Base-by-base conservation (phyloP, 2,329 filamentous ascomycete species). In the Pseudogymnoascus sp. region DNA sequence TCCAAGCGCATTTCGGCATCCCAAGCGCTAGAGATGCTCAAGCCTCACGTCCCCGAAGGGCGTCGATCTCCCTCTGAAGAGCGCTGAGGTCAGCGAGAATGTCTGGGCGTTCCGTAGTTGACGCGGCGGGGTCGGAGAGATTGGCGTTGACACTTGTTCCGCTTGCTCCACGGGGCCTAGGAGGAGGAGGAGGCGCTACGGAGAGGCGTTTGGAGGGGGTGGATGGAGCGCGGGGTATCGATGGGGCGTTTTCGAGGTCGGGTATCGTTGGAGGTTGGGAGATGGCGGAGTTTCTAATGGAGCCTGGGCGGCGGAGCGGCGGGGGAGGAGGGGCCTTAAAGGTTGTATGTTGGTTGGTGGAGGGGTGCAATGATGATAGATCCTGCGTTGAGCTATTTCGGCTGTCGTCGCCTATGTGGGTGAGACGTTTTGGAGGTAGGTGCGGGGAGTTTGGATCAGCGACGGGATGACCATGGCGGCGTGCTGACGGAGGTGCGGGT, bases 1-100 rank as follows among this genome's bases (percentile, higher is more conserved):
- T 62, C 60, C 2, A 38, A 62, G 26, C 60, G 60, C 2, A 31
- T 53, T 19, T 50, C 60, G 17, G 60, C 60, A 62, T 62, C 38
- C 19, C 7, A 47, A 50, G 38, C 60, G 4, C 60, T 62, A 8
- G 60, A 42, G 26, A 19, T 50, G 26, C 36, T 62, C 19, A 57
- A 33, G 50, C 10, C 3, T 15, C 50, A 57, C 28, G 76, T 7
- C 76, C 79, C 69, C 83, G 78, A 50, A 88, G 71, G 3, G 84
- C 88, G 75, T 93, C 89, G 40, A 93, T 89, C 71, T 93, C 90
- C 71, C 83, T 82, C 75, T 91, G 89, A 66, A 93, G 75, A 21
- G 86, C 85, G 57, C 84, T 83, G 63, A 93, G 75, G 72, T 93
- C 88, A 1, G 88, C 88, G 68, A 93, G 74, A 65, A 93, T 90